phyloP scores from a whole-genome alignment of 1,284 basidiomycete species.

The Mixia osmundae region DNA sequence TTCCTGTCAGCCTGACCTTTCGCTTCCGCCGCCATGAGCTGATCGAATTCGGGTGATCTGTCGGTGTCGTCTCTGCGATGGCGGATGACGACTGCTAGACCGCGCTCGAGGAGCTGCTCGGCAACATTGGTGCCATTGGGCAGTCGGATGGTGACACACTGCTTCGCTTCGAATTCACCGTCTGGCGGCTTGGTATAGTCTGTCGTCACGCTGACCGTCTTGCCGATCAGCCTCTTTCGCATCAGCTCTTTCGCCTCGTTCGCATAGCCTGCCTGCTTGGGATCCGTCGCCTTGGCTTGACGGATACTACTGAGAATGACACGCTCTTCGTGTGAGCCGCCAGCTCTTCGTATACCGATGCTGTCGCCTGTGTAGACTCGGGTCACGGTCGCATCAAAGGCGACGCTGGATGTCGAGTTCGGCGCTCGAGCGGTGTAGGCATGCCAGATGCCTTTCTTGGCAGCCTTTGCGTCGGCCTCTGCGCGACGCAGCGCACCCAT shows the following conservation, averaged over 20 bases:
- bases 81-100: constrained; percentile 65
- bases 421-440: too few species aligned
- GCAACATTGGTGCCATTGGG: constrained; percentile 41
- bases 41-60: constrained; percentile 78
- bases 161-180: constrained; percentile 76
- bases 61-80: constrained; percentile 87
- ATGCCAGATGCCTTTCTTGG: constrained; percentile 53
- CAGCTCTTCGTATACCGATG: constrained; percentile 40
- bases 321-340: constrained; percentile 48
- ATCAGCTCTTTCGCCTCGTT: constrained; percentile 77
- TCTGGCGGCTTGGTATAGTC: constrained; percentile 82
- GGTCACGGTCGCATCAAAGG: constrained; percentile 59
- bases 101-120: constrained; percentile 78
- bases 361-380: constrained; percentile 86
- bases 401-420: constrained; percentile 13
- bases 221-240: constrained; percentile 72
- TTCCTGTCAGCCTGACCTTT: constrained; percentile 37
- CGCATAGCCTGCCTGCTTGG: constrained; percentile 68
- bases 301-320: constrained; percentile 74
- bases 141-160: constrained; percentile 56
- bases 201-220: constrained; percentile 52
- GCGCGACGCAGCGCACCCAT: constrained; percentile 69
- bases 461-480: constrained; percentile 66
- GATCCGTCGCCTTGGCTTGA: constrained; percentile 64
- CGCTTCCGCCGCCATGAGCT: constrained; percentile 81